Percentiles rank a stretch among this genome's conserved stretches.
Evolutionary conservation across 75 land plant genomes (phyloP).

Genomic region (Picea sitchensis): DNA sequence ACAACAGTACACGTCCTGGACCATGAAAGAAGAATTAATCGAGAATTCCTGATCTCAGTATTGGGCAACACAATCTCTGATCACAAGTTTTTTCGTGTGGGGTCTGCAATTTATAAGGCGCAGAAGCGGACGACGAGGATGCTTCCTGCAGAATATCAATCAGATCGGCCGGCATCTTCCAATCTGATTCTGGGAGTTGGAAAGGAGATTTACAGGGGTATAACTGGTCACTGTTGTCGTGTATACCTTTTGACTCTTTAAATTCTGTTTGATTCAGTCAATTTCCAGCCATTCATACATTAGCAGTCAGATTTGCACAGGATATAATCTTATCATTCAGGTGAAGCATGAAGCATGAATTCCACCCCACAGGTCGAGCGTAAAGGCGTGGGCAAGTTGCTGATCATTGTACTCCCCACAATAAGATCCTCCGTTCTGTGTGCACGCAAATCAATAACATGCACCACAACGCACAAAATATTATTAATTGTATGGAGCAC

Average conservation of each 20-base stretch:
- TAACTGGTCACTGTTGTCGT: background rate
- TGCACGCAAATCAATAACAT: background rate
- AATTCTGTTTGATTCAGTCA: conserved; percentile 8
- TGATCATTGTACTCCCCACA: background rate
- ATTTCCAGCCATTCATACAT: background rate
- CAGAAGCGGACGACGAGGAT: too few relatives aligned
- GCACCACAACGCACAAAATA: background rate
- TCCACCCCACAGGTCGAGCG: background rate
- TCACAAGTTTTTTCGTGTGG: too few relatives aligned
- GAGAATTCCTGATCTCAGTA: background rate
- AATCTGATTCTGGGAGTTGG: too few relatives aligned
- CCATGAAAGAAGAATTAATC: too few relatives aligned
- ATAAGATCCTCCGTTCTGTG: background rate
- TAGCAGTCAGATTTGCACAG: background rate
- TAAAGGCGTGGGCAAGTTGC: background rate
- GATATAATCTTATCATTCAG: too few relatives aligned
- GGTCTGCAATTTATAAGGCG: too few relatives aligned
- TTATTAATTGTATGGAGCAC: background rate
- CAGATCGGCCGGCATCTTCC: too few relatives aligned
- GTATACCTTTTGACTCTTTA: background rate
- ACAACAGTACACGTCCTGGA: background rate
- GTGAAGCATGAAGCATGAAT: background rate
- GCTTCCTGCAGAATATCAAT: too few relatives aligned
- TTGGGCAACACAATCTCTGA: background rate
- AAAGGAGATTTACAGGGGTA: too few relatives aligned